phyloP scores from a whole-genome alignment of 805 yeast genomes.

The Hanseniaspora hatyaiensis region DNA sequence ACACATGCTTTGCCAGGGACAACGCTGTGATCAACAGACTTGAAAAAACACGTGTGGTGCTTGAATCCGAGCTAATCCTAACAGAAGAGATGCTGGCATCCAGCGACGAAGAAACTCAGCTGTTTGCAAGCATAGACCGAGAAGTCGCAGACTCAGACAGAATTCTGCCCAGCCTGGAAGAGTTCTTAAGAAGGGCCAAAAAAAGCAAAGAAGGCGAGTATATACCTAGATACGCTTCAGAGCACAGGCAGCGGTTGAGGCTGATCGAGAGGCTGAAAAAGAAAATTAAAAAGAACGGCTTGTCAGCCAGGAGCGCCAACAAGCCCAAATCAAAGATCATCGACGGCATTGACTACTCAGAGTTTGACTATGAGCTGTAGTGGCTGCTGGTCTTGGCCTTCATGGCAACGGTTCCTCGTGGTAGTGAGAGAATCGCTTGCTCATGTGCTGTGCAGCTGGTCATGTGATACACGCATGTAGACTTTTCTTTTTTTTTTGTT shows the following conservation, averaged over 20 bases:
- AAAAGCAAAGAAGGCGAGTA: conserved; percentile 26
- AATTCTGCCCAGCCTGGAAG: conserved; percentile 19
- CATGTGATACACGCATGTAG: not conserved
- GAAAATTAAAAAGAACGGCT: conserved; percentile 19
- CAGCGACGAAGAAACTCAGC: not conserved
- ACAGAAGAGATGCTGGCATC: not conserved
- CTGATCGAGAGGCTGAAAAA: conserved; percentile 22
- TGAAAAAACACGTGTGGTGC: conserved; percentile 49
- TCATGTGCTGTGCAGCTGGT: no score
- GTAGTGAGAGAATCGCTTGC: no score
- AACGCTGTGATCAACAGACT: conserved; percentile 50
- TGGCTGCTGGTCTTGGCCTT: no score
- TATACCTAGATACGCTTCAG: conserved; percentile 19
- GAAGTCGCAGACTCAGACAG: no score
- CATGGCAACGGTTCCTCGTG: no score
- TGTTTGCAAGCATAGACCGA: not conserved
- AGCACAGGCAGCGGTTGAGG: conserved; percentile 20
- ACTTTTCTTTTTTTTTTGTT: no score
- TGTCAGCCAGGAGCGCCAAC: no score
- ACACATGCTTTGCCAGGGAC: conserved; percentile 44
- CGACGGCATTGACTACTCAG: conserved; percentile 11
- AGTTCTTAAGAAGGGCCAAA: conserved; percentile 25
- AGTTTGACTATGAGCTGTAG: conserved; percentile 4
- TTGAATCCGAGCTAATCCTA: conserved; percentile 22
- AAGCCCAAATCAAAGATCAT: conserved; percentile 13